Conservation (phyloP, 2,329 filamentous ascomycete genomes). For the Dactylellina sp. region DNA sequence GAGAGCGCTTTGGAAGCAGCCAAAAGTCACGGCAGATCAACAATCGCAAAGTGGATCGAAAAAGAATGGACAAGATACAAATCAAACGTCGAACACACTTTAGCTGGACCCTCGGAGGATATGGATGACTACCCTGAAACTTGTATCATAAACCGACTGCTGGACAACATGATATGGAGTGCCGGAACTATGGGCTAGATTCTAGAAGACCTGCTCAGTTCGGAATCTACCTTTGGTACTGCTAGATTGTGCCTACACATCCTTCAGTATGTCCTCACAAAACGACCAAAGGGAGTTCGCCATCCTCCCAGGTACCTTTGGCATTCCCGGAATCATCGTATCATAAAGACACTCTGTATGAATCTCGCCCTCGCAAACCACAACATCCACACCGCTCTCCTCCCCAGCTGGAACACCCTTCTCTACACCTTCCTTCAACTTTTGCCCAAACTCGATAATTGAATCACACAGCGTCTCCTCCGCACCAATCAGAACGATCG, state of each 20-base stretch:
- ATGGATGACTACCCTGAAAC: too few relatives aligned
- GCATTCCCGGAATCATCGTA: constrained; percentile 29
- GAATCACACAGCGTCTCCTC: constrained; percentile 71
- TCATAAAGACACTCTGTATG: constrained; percentile 56
- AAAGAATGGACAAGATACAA: constrained; percentile 8
- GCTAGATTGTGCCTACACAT: background rate
- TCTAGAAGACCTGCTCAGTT: too few relatives aligned
- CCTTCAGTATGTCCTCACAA: constrained; percentile 37
- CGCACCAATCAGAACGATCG: constrained; percentile 69
- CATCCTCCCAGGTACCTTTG: constrained; percentile 43
- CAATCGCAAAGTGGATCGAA: constrained; percentile 13
- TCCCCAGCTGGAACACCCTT: constrained; percentile 20
- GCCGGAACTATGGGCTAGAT: too few relatives aligned
- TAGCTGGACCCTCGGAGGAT: too few relatives aligned
- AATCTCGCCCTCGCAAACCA: constrained; percentile 52
- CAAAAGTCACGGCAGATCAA: background rate
- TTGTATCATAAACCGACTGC: too few relatives aligned
- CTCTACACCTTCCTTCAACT: constrained; percentile 63
- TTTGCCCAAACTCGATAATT: constrained; percentile 68
- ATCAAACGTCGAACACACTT: too few relatives aligned
- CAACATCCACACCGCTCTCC: constrained; percentile 28
- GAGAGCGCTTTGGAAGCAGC: constrained; percentile 4
- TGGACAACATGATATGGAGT: too few relatives aligned
- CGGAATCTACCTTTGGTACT: background rate
- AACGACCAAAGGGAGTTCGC: constrained; percentile 36